Conservation (phyloP, 768 basidiomycete genomes). For the Termitomyces sp. region DNA sequence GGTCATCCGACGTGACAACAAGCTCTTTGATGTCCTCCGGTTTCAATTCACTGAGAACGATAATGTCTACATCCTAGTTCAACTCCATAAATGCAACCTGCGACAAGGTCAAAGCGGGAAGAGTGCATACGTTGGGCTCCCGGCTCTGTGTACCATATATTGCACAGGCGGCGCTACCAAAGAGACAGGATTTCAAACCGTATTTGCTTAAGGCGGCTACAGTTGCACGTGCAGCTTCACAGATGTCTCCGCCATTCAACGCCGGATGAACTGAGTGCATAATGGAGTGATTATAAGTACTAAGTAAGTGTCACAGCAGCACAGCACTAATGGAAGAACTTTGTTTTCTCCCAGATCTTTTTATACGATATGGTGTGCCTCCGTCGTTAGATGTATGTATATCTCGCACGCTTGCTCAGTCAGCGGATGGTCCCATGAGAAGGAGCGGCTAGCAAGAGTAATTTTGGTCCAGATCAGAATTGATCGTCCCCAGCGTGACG, state of each 20-base stretch:
- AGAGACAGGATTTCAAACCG: constrained; percentile 27
- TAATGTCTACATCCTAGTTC: constrained; percentile 39
- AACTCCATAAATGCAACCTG: background rate
- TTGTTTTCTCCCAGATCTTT: no score
- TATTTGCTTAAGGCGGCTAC: constrained; percentile 16
- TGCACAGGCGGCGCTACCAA: no score
- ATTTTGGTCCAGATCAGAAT: no score
- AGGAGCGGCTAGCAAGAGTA: no score
- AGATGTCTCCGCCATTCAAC: constrained; percentile 16
- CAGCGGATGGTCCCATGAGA: background rate
- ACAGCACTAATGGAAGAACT: background rate
- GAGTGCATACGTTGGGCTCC: constrained; percentile 27
- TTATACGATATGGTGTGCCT: no score
- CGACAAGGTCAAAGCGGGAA: background rate
- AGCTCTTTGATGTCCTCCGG: constrained; percentile 34
- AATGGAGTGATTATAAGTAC: background rate
- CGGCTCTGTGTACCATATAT: constrained; percentile 29
- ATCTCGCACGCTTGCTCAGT: background rate
- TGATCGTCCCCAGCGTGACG: no score
- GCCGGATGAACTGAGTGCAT: background rate
- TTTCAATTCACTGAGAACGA: constrained; percentile 29
- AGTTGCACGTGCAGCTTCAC: constrained; percentile 19
- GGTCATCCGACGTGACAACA: constrained; percentile 21
- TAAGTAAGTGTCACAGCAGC: background rate
- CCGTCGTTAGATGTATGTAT: background rate